Evolutionary conservation across 495 filamentous ascomycete species (phyloP), one percentile per base, ranked within the genome.

Genomic region (Aspergillus heteromorphus): DNA sequence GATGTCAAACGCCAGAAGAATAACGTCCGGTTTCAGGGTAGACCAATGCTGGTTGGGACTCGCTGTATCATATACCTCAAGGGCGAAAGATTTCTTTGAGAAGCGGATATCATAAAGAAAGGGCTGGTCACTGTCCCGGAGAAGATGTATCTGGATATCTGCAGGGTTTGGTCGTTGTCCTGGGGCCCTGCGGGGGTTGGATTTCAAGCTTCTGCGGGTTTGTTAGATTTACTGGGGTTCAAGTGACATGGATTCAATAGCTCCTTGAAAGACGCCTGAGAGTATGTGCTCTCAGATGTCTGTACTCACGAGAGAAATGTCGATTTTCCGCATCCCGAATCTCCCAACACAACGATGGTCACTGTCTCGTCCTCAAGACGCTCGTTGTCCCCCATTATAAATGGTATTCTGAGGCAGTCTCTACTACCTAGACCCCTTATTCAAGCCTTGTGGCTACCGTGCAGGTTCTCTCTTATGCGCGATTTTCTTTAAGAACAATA

Each of bases 1-100:
- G 60, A 95, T 87, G 66, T 89, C 87, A 65, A 85, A 96, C 73
- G 90, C 92, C 45, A 96, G 64, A 42, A 95, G 71, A 16, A 92
- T 75, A 49, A 95, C 75, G 60, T 87, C 74, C 1, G 91, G 91
- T 2, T 70, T 66, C 10, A 95, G 76, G 2, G 86, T 79, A 14
- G 81, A 80, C 85, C 89, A 96, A 48, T 79, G 72, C 65, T 83
- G 83, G 21, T 83, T 83, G 4, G 90, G 87, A 56, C 75, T 84
- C 1, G 83, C 76, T 13, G 90, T 95, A 60, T 96, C 91, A 66
- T 83, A 89, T 66, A 93, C 83, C 61, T 89, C 79, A 54, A 95
- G 75, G 30, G 82, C 83, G 65, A 89, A 95, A 4, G 76, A 76
- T 13, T 81, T 80, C 40, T 83, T 80, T 53, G 80, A 82, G 59